Base-by-base conservation (phyloP, 768 basidiomycete species). In the Suillus paluster region DNA sequence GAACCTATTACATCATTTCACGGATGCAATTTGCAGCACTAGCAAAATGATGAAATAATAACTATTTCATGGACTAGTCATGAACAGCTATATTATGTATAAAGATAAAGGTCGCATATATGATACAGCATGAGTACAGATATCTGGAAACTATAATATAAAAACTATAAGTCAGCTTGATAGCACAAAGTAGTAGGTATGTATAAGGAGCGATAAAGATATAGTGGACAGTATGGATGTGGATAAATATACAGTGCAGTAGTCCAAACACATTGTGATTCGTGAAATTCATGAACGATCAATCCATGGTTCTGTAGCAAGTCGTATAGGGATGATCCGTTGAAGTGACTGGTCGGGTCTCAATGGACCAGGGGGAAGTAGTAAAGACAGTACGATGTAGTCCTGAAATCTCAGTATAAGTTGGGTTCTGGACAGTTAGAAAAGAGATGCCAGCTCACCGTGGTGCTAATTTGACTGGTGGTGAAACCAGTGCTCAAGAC, bases 221-320 rank as follows among this genome's bases (percentile, higher is more conserved):
- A 58, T 25, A 19, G 50, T 7, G 19, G 25, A 48, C 17, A 25
- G 10, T 58, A 15, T 55, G 25, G 27, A 21, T 33, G 30, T 52
- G n/a, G 12, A 33, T 56, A 36, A 15, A 27, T 21, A 14, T 56
- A 56, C 49, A 50, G 49, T 50, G 49, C 49, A 33, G 48, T 30
- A 15, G 27, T 25, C 12, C 25, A 15, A 21, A 58, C 17, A 58
- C 5, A 57, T 25, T 33, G 30, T 3, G 14, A 49, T 19, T 11
- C 8, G 49, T 9, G 2, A 21, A 17, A 33, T 42, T 76, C 55
- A 76, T 34, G 67, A 64, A 49, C 64, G 64, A 59, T 75, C 72
- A 14, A 75, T 38, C 76, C 79, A 87, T 2, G 86, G 75, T 58
- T 91, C 86, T 3, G 88, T 88, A 42, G 88, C 88, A 42, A 90